phyloP scores from a whole-genome alignment of 129 eudicot genomes.

The Artemisia annua region DNA sequence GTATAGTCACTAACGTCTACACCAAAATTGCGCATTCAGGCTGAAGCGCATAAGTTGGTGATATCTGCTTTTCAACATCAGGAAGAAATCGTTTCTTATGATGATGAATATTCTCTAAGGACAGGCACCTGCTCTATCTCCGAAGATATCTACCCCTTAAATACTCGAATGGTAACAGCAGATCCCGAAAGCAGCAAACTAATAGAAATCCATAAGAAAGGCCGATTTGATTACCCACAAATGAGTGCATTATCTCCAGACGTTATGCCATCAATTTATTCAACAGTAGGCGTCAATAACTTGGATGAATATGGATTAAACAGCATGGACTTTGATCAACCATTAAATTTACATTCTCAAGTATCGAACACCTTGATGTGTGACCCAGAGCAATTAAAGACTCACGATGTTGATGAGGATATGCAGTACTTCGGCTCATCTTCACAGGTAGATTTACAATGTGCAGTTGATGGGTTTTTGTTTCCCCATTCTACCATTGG shows the following conservation, averaged over 20 bases:
- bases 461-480: constrained; percentile 45
- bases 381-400: constrained; percentile 34
- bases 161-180: constrained; percentile 27
- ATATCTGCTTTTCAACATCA: constrained; percentile 52
- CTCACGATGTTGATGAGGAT: constrained; percentile 38
- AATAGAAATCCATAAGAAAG: constrained; percentile 24
- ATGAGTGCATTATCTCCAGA: constrained; percentile 43
- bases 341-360: constrained; percentile 31
- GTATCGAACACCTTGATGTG: constrained; percentile 42
- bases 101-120: constrained; percentile 53
- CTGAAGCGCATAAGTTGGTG: constrained; percentile 59
- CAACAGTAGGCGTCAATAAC: constrained; percentile 36
- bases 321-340: constrained; percentile 51
- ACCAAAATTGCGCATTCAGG: constrained; percentile 36
- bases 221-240: constrained; percentile 43
- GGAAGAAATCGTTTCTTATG: constrained; percentile 49
- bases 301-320: constrained; percentile 48
- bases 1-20: background rate
- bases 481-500: constrained; percentile 38
- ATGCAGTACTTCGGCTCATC: constrained; percentile 46
- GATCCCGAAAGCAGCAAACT: constrained; percentile 33
- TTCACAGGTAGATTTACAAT: constrained; percentile 44
- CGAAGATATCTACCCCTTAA: constrained; percentile 31
- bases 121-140: constrained; percentile 40
- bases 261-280: constrained; percentile 44